A percentile compares a stretch with the other conserved stretches of the same genome.
phyloP scores from a whole-genome alignment of 108 stramenopile genomes.

The Bacterosira constricta region DNA sequence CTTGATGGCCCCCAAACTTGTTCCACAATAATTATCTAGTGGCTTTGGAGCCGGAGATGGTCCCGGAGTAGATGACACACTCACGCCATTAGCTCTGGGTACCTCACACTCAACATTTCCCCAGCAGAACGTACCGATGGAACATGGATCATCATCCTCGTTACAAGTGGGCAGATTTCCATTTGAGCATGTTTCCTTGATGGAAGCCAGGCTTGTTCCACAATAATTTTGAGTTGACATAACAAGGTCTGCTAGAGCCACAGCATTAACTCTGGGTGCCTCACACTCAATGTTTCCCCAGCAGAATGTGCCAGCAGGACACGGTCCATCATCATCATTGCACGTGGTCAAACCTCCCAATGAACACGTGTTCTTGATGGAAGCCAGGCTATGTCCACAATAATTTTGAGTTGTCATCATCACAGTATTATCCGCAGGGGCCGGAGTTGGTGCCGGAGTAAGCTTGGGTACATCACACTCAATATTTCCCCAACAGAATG shows the following conservation, averaged over 20 bases:
- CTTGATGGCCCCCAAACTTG: background rate
- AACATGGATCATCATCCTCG: background rate
- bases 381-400: background rate
- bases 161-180: conserved; percentile 2
- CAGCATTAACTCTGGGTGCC: background rate
- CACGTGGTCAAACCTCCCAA: background rate
- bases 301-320: conserved; percentile 1
- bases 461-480: background rate
- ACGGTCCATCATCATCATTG: conserved; percentile 4
- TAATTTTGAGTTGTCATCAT: conserved; percentile 1
- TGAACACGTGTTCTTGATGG: background rate
- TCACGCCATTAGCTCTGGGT: too few relatives aligned
- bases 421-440: too few relatives aligned
- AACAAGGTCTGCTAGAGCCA: too few relatives aligned
- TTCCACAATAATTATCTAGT: conserved; percentile 7
- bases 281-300: conserved; percentile 14
- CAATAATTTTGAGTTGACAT: conserved; percentile 10
- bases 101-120: conserved; percentile 15
- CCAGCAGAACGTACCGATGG: background rate
- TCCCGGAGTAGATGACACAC: too few relatives aligned
- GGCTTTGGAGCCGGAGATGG: too few relatives aligned
- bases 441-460: too few relatives aligned
- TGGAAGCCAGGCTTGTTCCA: background rate
- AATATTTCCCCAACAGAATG: background rate
- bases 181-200: background rate